Conservation (phyloP, 768 basidiomycete genomes). For the Sistotremastrum niveocremeum region DNA sequence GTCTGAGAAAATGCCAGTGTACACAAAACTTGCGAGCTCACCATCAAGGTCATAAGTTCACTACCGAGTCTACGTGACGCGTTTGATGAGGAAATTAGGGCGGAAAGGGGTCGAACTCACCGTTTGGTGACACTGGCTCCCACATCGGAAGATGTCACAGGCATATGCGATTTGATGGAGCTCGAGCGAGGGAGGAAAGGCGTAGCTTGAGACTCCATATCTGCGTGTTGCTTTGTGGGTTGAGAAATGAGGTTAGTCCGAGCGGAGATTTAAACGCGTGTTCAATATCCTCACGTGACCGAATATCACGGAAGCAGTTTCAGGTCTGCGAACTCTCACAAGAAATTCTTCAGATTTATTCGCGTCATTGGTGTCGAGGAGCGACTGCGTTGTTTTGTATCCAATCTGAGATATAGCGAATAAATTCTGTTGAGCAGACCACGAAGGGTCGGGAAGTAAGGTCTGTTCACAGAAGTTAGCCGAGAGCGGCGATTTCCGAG, state of each 20-base stretch:
- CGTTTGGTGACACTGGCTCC: conserved; percentile 78
- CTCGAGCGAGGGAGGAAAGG: background rate
- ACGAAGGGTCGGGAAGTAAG: no score
- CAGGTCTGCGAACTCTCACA: no score
- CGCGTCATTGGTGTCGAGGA: no score
- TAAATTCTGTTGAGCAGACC: no score
- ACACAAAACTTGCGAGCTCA: conserved; percentile 19
- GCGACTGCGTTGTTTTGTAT: no score
- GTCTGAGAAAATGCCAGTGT: background rate
- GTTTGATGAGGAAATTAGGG: conserved; percentile 3
- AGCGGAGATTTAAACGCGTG: background rate
- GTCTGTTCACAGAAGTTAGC: no score
- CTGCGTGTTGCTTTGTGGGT: background rate
- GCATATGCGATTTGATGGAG: background rate
- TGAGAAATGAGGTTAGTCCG: background rate
- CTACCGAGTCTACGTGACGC: conserved; percentile 45
- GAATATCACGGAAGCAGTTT: no score
- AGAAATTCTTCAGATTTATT: no score
- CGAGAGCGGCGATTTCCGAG: no score
- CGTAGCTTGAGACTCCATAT: background rate
- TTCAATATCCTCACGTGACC: background rate
- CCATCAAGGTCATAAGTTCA: conserved; percentile 86
- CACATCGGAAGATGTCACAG: conserved; percentile 39
- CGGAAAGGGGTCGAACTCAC: conserved; percentile 21
- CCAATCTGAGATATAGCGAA: no score